Evolutionary conservation across 139 green algal genomes (phyloP), one percentile per base, ranked within the genome.

Genomic region (Volvox africanus): DNA sequence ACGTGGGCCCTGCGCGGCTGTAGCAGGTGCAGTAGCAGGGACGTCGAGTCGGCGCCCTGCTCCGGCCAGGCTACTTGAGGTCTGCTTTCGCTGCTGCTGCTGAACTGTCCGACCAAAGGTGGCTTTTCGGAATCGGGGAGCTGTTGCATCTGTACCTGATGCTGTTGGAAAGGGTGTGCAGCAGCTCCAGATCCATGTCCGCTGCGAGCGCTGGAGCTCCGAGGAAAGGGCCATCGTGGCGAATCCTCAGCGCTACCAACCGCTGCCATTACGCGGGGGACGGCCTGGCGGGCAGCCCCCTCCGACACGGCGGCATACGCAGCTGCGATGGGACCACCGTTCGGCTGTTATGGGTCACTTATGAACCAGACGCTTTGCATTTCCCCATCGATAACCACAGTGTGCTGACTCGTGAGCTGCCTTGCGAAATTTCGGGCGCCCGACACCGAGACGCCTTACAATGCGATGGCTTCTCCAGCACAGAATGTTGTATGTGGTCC

Each of bases 41-140:
- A 73, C 12, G 50, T 61, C 24, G 80, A 71, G 55, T 86, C 50
- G 24, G 50, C 50, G 21, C 50, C 80, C 28, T 86, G 50, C 80
- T 86, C 80, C 32, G 80, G 80, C 80, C 80, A 86, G 14, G 80
- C 80, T 0, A 86, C 80, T 24, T 68, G 78, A 22, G 78, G 78
- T 5, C 36, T 18, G 78, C 78, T 81, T 24, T 81, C 75, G 1
- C 26, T 19, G 2, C 32, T 81, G 32, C 75, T 81, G 75, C 75
- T 11, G 75, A 30, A 55, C 5, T 55, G 71, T 28, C 65, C 65
- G 2, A 16, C 2, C 21, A 24, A 5, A 32, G 71, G n/a, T 21
- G 33, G 19, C 28, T 37, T 33, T 14, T 30, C 22, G 28, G 14
- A 79, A 30, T 79, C 71, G 19, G 2, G 71, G 75, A 1, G 61